phyloP scores from a whole-genome alignment of 768 basidiomycete species.

The Lyophyllum atratum region DNA sequence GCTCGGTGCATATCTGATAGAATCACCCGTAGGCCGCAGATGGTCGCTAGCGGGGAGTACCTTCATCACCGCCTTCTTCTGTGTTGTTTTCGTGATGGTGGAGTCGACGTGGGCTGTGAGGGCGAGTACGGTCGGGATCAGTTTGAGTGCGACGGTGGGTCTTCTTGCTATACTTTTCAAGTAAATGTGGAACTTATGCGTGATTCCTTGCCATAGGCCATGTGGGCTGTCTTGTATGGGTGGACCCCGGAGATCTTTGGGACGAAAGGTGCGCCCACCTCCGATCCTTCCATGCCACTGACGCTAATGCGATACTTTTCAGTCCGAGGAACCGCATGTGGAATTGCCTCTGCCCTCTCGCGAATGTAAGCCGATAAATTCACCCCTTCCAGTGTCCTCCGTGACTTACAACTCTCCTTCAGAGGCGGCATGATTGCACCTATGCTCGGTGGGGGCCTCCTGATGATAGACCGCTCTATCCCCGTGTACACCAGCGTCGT shows the following conservation, averaged over 20 bases:
- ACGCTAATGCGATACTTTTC: slow-evolving; percentile 6
- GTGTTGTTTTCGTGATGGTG: slow-evolving; percentile 66
- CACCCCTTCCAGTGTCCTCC: background rate
- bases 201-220: slow-evolving; percentile 44
- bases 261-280: slow-evolving; percentile 58
- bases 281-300: background rate
- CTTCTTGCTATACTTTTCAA: background rate
- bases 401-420: slow-evolving; percentile 15
- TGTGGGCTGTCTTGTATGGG: slow-evolving; percentile 90
- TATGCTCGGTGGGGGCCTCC: slow-evolving; percentile 70
- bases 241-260: slow-evolving; percentile 91
- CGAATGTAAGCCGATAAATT: slow-evolving; percentile 61
- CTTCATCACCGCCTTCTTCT: slow-evolving; percentile 74
- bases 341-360: slow-evolving; percentile 83
- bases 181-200: background rate
- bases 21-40: slow-evolving; percentile 65
- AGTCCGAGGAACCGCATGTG: slow-evolving; percentile 88
- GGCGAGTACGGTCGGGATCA: slow-evolving; percentile 73
- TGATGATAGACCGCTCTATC: slow-evolving; percentile 65
- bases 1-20: slow-evolving; percentile 87
- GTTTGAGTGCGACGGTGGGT: slow-evolving; percentile 70
- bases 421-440: slow-evolving; percentile 92
- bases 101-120: slow-evolving; percentile 59
- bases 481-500: slow-evolving; percentile 78
- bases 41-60: slow-evolving; percentile 78